Base-by-base conservation (phyloP, 306 rosid species). In the Potentilla sterilis region DNA sequence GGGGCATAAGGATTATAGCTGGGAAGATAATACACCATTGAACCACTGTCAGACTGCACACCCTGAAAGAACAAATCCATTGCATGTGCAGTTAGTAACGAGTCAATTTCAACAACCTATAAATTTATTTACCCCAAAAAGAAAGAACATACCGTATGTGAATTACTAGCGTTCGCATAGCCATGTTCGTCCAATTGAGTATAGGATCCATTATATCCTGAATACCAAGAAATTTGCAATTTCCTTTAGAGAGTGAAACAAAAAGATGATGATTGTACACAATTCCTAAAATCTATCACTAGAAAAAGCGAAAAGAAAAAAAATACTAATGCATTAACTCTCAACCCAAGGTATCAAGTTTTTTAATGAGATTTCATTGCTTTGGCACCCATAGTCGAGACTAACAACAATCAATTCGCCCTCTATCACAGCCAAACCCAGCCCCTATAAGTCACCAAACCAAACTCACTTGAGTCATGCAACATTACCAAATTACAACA, bases 201-300 rank as follows among this genome's bases (percentile, higher is more conserved):
- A 69, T 59, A 83, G 10, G 87, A 82, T 46, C 86, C 77, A 72
- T 69, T 81, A 72, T 68, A 82, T 43, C 86, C 90, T 87, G 80
- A 65, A 68, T 61, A 42, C 66, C 65, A 57, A 74, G 35, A 13
- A 74, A 78, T 0, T 62, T 10, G 24, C 69, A 38, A 6, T 15
- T 69, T 42, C 35, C 1, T 19, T 59, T 35, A 51, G 3, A 22
- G 49, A 82, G 43, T 34, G 24, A 49, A 55, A 10, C 10, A 2
- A 66, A 69, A 22, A 35, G 15, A 35, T 12, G 7, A 54, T 19
- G 14, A 15, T 32, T 8, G 21, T 48, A 76, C n/a, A n/a, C 43
- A 52, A 46, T 35, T 43, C 54, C 22, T 15, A 61, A 69, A 6
- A 14, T 3, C 2, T n/a, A 51, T 54, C 7, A 37, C 34, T 24